Evolutionary conservation across 495 filamentous ascomycete species (phyloP).

Genomic region (Rostrohypoxylon terebratum): DNA sequence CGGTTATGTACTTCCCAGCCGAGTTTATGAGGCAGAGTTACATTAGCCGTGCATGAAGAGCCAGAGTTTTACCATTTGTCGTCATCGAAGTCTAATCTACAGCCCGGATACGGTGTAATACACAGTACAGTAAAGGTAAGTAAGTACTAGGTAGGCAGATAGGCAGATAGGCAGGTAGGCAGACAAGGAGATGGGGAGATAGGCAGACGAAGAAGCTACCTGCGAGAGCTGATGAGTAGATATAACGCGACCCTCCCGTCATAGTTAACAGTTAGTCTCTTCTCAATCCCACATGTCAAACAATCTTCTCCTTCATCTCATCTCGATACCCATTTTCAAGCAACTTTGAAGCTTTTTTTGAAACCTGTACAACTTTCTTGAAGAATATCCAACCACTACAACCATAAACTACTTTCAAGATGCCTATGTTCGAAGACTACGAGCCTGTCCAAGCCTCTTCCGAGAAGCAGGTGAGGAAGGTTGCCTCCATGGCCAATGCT

Average conservation of each 20-base stretch:
- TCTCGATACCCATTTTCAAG: slow-evolving; percentile 10
- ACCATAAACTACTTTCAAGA: slow-evolving; percentile 52
- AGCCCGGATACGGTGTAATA: slow-evolving; percentile 9
- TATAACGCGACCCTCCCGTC: slow-evolving; percentile 41
- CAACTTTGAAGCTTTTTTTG: slow-evolving; percentile 1
- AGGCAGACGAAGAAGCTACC: slow-evolving; percentile 4
- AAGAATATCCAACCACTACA: neutral
- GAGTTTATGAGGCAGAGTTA: slow-evolving; percentile 22
- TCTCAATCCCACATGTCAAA: slow-evolving; percentile 28
- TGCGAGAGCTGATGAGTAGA: slow-evolving; percentile 27
- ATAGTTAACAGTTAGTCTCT: slow-evolving; percentile 18
- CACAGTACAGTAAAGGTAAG: slow-evolving; percentile 15
- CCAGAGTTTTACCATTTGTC: slow-evolving; percentile 19
- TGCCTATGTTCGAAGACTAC: slow-evolving; percentile 72
- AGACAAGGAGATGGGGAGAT: neutral
- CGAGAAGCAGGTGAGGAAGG: slow-evolving; percentile 49
- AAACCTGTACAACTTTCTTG: neutral
- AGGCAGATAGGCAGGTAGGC: neutral
- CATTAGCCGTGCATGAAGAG: slow-evolving; percentile 18
- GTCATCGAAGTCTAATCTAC: slow-evolving; percentile 25
- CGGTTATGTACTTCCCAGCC: slow-evolving; percentile 30
- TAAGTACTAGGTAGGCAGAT: neutral
- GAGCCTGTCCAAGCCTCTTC: slow-evolving; percentile 61
- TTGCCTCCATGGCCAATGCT: slow-evolving; percentile 36
- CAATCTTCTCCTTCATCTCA: slow-evolving; percentile 9